A percentile compares a stretch with the other conserved stretches of the same genome.
These are phyloP conservation scores for Aristolochia californica DNA, from an alignment of 164 flowering plant species.

Conservation along the genomic window DNA sequence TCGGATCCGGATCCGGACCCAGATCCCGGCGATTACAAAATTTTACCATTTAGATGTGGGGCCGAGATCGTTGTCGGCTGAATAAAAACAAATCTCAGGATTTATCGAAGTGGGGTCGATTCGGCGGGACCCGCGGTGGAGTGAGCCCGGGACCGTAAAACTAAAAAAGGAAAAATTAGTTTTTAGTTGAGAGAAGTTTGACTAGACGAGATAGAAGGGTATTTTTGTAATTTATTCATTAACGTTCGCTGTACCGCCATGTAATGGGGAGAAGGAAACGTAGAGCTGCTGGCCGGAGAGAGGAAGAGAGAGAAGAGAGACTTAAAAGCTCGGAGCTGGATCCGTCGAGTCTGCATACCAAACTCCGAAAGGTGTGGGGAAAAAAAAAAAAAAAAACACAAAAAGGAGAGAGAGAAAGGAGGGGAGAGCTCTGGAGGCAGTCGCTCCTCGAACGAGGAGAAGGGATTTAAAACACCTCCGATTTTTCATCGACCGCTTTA, in stretches of 20 bases:
- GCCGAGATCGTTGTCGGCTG: too few relatives aligned
- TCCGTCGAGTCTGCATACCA: constrained; percentile 4
- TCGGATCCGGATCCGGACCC: too few relatives aligned
- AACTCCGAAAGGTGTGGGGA: not conserved
- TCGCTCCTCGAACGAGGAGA: constrained; percentile 9
- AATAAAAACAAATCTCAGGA: too few relatives aligned
- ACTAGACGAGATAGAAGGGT: not conserved
- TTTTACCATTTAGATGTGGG: too few relatives aligned
- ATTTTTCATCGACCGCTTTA: constrained; percentile 10
- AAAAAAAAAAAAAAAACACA: constrained; percentile 2
- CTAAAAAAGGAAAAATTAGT: not conserved
- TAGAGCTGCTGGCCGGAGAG: not conserved
- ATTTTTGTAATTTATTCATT: not conserved
- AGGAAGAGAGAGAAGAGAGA: not conserved
- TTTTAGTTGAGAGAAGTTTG: not conserved
- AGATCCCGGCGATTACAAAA: too few relatives aligned
- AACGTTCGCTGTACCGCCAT: not conserved
- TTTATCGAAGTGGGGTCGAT: too few relatives aligned
- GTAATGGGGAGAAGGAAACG: not conserved
- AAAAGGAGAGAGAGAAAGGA: not conserved
- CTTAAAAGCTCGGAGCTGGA: constrained; percentile 10
- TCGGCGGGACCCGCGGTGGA: too few relatives aligned
- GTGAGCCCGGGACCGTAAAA: too few relatives aligned
- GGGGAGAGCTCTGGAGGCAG: not conserved
- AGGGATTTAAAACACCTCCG: constrained; percentile 10